These are phyloP conservation scores for Isatis lusitanica DNA, from an alignment of 441 rosid genomes.

Conservation along the genomic window DNA sequence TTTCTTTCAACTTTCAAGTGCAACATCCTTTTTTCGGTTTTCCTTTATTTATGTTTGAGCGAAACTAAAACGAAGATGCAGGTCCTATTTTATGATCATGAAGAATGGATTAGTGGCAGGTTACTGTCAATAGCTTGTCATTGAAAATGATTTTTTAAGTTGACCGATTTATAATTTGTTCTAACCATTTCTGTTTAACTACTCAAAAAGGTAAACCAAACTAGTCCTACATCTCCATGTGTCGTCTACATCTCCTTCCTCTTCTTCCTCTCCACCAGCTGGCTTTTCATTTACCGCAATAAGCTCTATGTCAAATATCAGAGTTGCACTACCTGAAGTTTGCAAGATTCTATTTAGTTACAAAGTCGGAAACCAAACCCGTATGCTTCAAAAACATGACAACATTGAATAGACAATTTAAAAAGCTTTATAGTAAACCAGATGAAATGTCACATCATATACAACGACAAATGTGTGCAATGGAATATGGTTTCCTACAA, in stretches of 20 bases:
- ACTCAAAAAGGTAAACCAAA: background rate
- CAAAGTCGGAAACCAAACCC: background rate
- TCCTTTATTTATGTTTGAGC: background rate
- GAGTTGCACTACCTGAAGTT: conserved; percentile 81
- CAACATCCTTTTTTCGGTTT: too few relatives aligned
- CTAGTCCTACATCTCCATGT: background rate
- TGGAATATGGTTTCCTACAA: too few relatives aligned
- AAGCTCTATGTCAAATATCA: conserved; percentile 85
- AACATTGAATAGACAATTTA: background rate
- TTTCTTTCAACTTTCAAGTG: too few relatives aligned
- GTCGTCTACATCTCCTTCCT: conserved; percentile 2
- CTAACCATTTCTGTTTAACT: background rate
- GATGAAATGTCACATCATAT: too few relatives aligned
- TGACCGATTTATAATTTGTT: background rate
- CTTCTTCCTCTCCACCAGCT: conserved; percentile 33
- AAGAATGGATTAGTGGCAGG: background rate
- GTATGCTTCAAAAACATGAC: background rate
- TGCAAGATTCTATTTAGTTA: conserved; percentile 6
- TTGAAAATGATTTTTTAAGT: background rate
- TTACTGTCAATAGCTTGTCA: background rate
- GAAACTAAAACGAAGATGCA: background rate
- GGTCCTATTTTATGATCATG: background rate
- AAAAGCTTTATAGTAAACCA: background rate
- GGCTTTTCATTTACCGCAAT: conserved; percentile 72
- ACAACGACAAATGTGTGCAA: too few relatives aligned